Percentiles rank a stretch among this genome's conserved stretches.
These are phyloP conservation scores for Heliamphora pulchella DNA, from an alignment of 179 eudicot species.

Conservation along the genomic window DNA sequence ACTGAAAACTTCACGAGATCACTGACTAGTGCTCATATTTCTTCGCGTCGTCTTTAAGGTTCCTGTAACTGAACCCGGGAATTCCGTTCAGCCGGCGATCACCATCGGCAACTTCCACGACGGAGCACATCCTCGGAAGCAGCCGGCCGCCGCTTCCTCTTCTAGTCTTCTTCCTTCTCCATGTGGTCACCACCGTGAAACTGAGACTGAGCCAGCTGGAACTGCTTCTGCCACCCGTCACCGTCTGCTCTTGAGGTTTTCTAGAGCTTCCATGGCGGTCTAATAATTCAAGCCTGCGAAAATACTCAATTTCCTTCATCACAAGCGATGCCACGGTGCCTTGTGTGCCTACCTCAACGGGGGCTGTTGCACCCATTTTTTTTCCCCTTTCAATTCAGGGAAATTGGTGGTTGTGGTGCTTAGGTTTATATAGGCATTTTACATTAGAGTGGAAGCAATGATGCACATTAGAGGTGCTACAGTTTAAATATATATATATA, in stretches of 20 bases:
- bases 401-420: slow-evolving; percentile 26
- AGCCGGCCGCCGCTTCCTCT: slow-evolving; percentile 36
- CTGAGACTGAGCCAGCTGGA: slow-evolving; percentile 32
- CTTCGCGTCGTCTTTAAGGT: slow-evolving; percentile 42
- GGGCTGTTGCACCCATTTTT: slow-evolving; percentile 44
- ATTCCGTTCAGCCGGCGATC: slow-evolving; percentile 32
- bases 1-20: too few species aligned
- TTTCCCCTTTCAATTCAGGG: slow-evolving; percentile 10
- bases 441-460: slow-evolving; percentile 8
- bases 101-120: slow-evolving; percentile 52
- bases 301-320: slow-evolving; percentile 76
- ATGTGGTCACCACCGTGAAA: slow-evolving; percentile 29
- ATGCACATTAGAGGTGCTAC: too few species aligned
- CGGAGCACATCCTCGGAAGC: slow-evolving; percentile 59
- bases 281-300: slow-evolving; percentile 33
- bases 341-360: slow-evolving; percentile 71
- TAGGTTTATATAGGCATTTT: slow-evolving; percentile 21
- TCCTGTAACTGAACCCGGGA: slow-evolving; percentile 52
- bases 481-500: too few species aligned
- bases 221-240: slow-evolving; percentile 20
- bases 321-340: slow-evolving; percentile 84
- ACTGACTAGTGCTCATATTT: slow-evolving; percentile 16
- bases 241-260: slow-evolving; percentile 21
- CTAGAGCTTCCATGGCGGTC: slow-evolving; percentile 21
- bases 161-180: slow-evolving; percentile 54